Conservation (phyloP, 2,329 filamentous ascomycete genomes). For the Colletotrichum sp. region DNA sequence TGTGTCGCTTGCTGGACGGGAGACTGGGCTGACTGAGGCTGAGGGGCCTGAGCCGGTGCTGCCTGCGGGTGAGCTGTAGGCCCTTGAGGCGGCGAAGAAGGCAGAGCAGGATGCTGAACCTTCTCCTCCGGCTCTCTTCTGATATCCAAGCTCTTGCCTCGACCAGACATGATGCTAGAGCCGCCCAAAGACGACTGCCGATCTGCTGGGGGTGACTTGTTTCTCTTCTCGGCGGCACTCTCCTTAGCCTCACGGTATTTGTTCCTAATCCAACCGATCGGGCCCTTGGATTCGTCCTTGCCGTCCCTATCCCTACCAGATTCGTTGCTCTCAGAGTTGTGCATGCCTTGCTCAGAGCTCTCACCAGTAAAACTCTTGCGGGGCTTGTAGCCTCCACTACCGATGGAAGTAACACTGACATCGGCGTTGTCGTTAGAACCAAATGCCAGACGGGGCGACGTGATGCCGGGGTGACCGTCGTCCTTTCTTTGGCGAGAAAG, state of each 20-base stretch:
- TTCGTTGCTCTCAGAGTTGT: slow-evolving; percentile 44
- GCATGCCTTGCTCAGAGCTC: slow-evolving; percentile 49
- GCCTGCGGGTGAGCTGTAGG: neutral
- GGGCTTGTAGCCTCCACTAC: slow-evolving; percentile 59
- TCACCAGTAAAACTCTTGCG: slow-evolving; percentile 58
- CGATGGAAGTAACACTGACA: slow-evolving; percentile 71
- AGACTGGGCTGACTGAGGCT: neutral
- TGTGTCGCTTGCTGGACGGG: neutral
- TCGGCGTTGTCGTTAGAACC: slow-evolving; percentile 69
- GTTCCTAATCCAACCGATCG: slow-evolving; percentile 63
- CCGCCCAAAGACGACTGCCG: slow-evolving; percentile 31
- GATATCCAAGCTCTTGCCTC: slow-evolving; percentile 45
- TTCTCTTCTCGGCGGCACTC: slow-evolving; percentile 57
- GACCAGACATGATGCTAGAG: slow-evolving; percentile 29
- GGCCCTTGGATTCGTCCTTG: slow-evolving; percentile 54
- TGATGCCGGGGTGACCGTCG: slow-evolving; percentile 50
- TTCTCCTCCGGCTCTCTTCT: slow-evolving; percentile 40
- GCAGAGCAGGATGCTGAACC: neutral
- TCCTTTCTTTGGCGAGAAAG: slow-evolving; percentile 69
- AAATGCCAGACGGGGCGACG: slow-evolving; percentile 51
- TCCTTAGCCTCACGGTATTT: slow-evolving; percentile 67
- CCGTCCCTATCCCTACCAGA: slow-evolving; percentile 40
- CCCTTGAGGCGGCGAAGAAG: neutral
- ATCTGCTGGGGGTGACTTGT: slow-evolving; percentile 60
- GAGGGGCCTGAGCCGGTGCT: neutral